A percentile compares a stretch with the other conserved stretches of the same genome.
Conservation (phyloP, 2,329 filamentous ascomycete species). For the Simplicillium sp. region DNA sequence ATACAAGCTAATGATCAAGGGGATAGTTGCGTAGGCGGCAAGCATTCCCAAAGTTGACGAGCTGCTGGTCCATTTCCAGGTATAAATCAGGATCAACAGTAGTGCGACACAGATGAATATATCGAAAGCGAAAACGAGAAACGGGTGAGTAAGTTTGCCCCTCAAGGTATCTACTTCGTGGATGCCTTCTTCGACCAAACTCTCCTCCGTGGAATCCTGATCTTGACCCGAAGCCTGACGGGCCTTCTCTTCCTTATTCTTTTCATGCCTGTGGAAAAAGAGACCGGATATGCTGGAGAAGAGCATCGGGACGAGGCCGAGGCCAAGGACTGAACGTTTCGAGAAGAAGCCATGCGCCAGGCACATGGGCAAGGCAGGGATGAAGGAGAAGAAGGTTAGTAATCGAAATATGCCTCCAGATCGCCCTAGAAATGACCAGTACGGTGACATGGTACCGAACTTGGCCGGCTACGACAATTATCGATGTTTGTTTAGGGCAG, state of each 20-base stretch:
- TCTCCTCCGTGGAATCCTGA: conserved; percentile 3
- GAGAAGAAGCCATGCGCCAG: conserved; percentile 50
- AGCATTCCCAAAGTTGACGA: conserved; percentile 26
- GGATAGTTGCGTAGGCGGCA: conserved; percentile 31
- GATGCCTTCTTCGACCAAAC: conserved; percentile 4
- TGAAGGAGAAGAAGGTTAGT: conserved; percentile 22
- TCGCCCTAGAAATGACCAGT: conserved; percentile 2
- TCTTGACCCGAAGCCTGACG: not conserved
- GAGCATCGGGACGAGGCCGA: conserved; percentile 28
- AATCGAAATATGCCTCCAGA: conserved; percentile 20
- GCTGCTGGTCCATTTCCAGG: conserved; percentile 21
- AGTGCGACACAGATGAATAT: conserved; percentile 23
- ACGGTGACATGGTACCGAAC: too few relatives aligned
- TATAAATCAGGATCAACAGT: conserved; percentile 29
- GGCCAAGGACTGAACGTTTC: conserved; percentile 42
- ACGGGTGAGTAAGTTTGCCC: conserved; percentile 15
- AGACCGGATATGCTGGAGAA: conserved; percentile 21
- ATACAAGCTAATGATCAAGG: conserved; percentile 30
- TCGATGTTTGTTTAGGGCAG: too few relatives aligned
- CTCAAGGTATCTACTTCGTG: conserved; percentile 3
- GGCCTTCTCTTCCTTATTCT: not conserved
- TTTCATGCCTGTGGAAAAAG: conserved; percentile 11
- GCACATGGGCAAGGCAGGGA: conserved; percentile 29
- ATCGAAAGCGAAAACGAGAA: conserved; percentile 28
- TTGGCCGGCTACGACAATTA: too few relatives aligned